Evolutionary conservation across 1,284 basidiomycete genomes (phyloP).

Genomic region (Spongiforma sp.): DNA sequence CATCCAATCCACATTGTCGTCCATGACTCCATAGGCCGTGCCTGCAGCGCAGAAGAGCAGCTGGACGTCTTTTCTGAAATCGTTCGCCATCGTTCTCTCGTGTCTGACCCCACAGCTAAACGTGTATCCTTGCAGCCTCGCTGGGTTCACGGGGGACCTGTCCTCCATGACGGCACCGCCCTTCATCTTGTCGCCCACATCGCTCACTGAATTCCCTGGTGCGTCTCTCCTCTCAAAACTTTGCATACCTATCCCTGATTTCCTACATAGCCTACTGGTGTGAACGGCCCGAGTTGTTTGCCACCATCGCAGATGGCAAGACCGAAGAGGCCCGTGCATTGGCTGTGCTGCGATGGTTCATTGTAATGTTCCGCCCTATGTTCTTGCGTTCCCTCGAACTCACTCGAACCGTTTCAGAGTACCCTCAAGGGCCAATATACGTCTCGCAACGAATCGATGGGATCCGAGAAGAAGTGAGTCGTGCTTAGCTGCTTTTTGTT

Average conservation of each 20-base stretch:
- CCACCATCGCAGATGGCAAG: slow-evolving; percentile 79
- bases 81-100: slow-evolving; percentile 51
- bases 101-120: slow-evolving; percentile 14
- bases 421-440: slow-evolving; percentile 97
- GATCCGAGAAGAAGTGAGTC: slow-evolving; percentile 93
- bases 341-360: slow-evolving; percentile 89
- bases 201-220: slow-evolving; percentile 90
- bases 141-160: slow-evolving; percentile 90
- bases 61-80: slow-evolving; percentile 84
- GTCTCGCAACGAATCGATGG: slow-evolving; percentile 90
- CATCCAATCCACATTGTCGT: slow-evolving; percentile 25
- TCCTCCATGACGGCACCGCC: slow-evolving; percentile 95
- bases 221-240: slow-evolving; percentile 26
- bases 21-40: slow-evolving; percentile 59
- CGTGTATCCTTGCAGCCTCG: slow-evolving; percentile 57
- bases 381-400: slow-evolving; percentile 3
- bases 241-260: slow-evolving; percentile 7
- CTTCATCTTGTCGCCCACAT: slow-evolving; percentile 88
- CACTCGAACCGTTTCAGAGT: slow-evolving; percentile 49
- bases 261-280: slow-evolving; percentile 85
- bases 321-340: slow-evolving; percentile 76
- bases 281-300: slow-evolving; percentile 85
- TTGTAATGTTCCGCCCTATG: slow-evolving; percentile 50
- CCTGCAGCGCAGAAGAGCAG: slow-evolving; percentile 74
- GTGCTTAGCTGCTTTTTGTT: background rate